These are phyloP conservation scores for Neurospora africana DNA, from an alignment of 495 filamentous ascomycete genomes.

Conservation along the genomic window DNA sequence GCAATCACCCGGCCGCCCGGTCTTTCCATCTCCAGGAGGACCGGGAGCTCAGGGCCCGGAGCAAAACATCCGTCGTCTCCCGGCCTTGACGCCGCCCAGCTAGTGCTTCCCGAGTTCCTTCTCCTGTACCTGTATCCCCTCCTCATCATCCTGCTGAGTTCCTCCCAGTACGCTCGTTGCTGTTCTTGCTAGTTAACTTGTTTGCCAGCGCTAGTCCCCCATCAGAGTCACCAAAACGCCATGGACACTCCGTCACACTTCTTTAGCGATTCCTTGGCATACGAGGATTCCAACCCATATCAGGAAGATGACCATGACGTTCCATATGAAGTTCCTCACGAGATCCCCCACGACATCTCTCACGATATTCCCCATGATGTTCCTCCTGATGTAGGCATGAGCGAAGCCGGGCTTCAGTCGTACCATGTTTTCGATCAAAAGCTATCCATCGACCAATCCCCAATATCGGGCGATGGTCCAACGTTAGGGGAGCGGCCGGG, in stretches of 20 bases:
- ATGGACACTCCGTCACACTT: conserved; percentile 22
- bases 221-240: background rate
- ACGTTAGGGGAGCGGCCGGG: conserved; percentile 1
- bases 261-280: conserved; percentile 19
- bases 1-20: background rate
- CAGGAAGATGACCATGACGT: conserved; percentile 13
- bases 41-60: conserved; percentile 14
- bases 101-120: background rate
- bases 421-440: conserved; percentile 10
- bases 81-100: background rate
- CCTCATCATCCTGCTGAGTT: background rate
- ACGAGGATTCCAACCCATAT: conserved; percentile 15
- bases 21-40: conserved; percentile 1
- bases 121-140: background rate
- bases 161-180: background rate
- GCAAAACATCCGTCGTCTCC: background rate
- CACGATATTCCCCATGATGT: background rate
- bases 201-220: background rate
- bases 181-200: background rate
- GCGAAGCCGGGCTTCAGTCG: conserved; percentile 3
- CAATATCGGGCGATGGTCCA: background rate
- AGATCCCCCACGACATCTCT: background rate
- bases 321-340: background rate
- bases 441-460: conserved; percentile 2
- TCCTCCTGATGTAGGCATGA: background rate